Evolutionary conservation across 2,329 filamentous ascomycete genomes (phyloP).

Genomic region (Periconia digitata): DNA sequence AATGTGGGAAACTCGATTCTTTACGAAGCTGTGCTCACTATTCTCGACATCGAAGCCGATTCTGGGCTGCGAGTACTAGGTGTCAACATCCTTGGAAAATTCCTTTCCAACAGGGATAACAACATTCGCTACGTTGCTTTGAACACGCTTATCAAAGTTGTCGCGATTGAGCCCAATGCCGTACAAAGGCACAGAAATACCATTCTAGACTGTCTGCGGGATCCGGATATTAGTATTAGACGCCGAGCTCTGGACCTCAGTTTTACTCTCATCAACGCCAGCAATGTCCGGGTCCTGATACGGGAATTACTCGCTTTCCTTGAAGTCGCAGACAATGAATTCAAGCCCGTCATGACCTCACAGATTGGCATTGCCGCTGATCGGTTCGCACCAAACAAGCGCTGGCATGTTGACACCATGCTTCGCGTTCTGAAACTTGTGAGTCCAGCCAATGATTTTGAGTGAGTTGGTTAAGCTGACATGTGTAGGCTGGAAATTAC

Average conservation of each 20-base stretch:
- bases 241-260: conserved; percentile 94
- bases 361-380: conserved; percentile 98
- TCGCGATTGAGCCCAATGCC: conserved; percentile 95
- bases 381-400: conserved; percentile 91
- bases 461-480: conserved; percentile 12
- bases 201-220: conserved; percentile 91
- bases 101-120: conserved; percentile 97
- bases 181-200: conserved; percentile 97
- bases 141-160: conserved; percentile 96
- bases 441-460: conserved; percentile 9
- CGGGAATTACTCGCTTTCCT: conserved; percentile 92
- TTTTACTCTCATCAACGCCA: conserved; percentile 96
- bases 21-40: conserved; percentile 95
- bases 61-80: conserved; percentile 91
- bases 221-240: conserved; percentile 97
- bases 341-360: conserved; percentile 97
- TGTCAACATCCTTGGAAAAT: conserved; percentile 98
- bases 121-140: conserved; percentile 98
- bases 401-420: conserved; percentile 99
- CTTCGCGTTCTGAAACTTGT: conserved; percentile 82
- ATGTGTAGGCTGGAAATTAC: conserved; percentile 74
- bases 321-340: conserved; percentile 96
- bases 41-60: conserved; percentile 96
- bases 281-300: conserved; percentile 91
- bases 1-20: conserved; percentile 98